Conservation (phyloP, 768 basidiomycete species). For the Guyanaporus albipodus region DNA sequence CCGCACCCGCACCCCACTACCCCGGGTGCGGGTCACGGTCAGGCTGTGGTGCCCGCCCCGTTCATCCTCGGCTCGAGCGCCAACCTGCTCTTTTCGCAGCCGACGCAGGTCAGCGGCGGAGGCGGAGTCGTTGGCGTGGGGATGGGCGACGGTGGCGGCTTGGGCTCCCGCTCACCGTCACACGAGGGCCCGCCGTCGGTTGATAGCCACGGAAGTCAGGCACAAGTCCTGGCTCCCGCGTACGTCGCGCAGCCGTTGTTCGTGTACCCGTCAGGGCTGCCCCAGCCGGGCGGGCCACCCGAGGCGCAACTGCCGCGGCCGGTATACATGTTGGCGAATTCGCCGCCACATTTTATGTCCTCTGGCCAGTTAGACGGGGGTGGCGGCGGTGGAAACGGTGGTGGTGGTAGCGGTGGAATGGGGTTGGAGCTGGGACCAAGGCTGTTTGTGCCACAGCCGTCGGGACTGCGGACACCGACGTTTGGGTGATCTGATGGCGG, state of each 20-base stretch:
- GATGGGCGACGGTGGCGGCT: conserved; percentile 6
- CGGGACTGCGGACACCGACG: conserved; percentile 24
- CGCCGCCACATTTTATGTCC: conserved; percentile 23
- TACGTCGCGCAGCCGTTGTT: conserved; percentile 31
- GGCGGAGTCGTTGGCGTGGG: too few species aligned
- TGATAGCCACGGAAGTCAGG: conserved; percentile 32
- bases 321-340: conserved; percentile 29
- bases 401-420: not conserved
- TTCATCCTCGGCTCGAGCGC: conserved; percentile 31
- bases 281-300: conserved; percentile 25
- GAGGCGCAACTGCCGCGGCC: conserved; percentile 24
- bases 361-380: conserved; percentile 13
- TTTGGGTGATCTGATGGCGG: conserved; percentile 26
- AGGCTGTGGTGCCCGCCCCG: conserved; percentile 18
- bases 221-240: conserved; percentile 22
- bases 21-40: conserved; percentile 2
- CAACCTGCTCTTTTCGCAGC: conserved; percentile 28
- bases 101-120: conserved; percentile 1
- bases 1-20: conserved; percentile 9
- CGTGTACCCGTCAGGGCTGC: conserved; percentile 30
- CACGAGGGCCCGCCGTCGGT: conserved; percentile 28
- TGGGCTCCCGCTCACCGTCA: conserved; percentile 28
- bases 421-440: conserved; percentile 9
- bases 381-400: not conserved
- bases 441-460: conserved; percentile 24